Evolutionary conservation across 768 basidiomycete genomes (phyloP), one percentile per base, ranked within the genome.

Genomic region (Xerocomellus intermedius): DNA sequence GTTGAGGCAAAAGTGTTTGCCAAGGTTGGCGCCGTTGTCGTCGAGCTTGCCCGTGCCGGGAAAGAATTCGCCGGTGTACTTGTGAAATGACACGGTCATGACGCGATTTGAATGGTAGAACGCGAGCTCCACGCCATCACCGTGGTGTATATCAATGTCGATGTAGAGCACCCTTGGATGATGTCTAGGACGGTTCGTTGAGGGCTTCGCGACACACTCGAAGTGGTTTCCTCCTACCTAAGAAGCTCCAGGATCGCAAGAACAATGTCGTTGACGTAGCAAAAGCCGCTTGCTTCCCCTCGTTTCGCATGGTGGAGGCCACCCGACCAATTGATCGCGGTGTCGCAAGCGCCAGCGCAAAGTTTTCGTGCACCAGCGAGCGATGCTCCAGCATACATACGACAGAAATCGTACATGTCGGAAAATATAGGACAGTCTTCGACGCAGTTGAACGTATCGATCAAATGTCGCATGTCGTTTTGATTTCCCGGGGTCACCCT

Each of bases 141-240:
- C 96, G 63, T 99, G 96, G 70, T 99, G 96, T 52, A 98, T 98
- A 67, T 99, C 96, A 60, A 99, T 99, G 74, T 99, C 96, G 63
- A 99, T 94, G 69, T 99, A 99, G 8, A 99, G 78, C 4, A 99
- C 96, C 17, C 96, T 86, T 8, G 96, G 89, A 62, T 94, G 91
- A 66, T 90, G 87, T 68, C 96, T 98, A 37, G 37, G 17, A 24
- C 2, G n/a, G 24, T 13, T 13, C 2, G 22, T 58, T 59, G n/a
- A 58, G 50, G 13, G 1, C 8, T 3, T 14, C 19, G 8, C 10
- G 12, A 21, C 8, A 56, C 3, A 5, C 0, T 36, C 13, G 13
- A 8, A 17, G 16, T 37, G 22, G 37, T 36, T 36, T 39, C 7
- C 3, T 69, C 73, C 57, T 59, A 91, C 92, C 91, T 81, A 3